These are phyloP conservation scores for Penicillium bovifimosum DNA, from an alignment of 495 filamentous ascomycete species.

Conservation along the genomic window DNA sequence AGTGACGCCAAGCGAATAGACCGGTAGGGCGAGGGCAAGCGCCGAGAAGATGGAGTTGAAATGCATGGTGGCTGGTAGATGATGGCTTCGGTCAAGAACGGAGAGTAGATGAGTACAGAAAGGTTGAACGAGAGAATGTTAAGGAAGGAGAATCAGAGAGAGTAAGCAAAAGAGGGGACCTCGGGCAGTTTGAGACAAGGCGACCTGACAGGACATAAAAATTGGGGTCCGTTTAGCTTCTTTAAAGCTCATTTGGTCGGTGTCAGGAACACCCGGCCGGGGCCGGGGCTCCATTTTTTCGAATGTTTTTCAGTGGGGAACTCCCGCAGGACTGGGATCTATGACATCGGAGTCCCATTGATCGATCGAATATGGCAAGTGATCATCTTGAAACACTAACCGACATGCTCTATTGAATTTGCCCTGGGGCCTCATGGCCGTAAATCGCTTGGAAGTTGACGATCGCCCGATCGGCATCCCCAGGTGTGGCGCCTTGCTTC, in stretches of 20 bases:
- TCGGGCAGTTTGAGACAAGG: neutral
- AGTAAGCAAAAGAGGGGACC: neutral
- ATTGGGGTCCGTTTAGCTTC: neutral
- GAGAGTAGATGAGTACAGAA: neutral
- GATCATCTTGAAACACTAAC: slow-evolving; percentile 10
- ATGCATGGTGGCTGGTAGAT: slow-evolving; percentile 12
- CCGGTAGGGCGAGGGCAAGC: slow-evolving; percentile 26
- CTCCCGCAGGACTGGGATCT: neutral
- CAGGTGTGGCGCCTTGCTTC: slow-evolving; percentile 7
- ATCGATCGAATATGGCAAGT: neutral
- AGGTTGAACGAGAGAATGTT: neutral
- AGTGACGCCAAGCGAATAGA: slow-evolving; percentile 6
- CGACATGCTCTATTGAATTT: slow-evolving; percentile 9
- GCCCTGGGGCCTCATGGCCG: neutral
- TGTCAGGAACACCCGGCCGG: neutral
- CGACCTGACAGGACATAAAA: neutral
- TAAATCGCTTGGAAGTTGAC: neutral
- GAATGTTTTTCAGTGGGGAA: slow-evolving; percentile 7
- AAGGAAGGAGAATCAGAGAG: no score
- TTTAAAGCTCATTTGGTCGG: neutral
- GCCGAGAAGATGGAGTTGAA: slow-evolving; percentile 15
- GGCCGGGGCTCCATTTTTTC: slow-evolving; percentile 6
- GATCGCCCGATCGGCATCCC: slow-evolving; percentile 9
- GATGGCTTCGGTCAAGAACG: slow-evolving; percentile 2
- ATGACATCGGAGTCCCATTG: slow-evolving; percentile 3